phyloP scores from a whole-genome alignment of 164 flowering plant species.

The Liriodendron chinense region DNA sequence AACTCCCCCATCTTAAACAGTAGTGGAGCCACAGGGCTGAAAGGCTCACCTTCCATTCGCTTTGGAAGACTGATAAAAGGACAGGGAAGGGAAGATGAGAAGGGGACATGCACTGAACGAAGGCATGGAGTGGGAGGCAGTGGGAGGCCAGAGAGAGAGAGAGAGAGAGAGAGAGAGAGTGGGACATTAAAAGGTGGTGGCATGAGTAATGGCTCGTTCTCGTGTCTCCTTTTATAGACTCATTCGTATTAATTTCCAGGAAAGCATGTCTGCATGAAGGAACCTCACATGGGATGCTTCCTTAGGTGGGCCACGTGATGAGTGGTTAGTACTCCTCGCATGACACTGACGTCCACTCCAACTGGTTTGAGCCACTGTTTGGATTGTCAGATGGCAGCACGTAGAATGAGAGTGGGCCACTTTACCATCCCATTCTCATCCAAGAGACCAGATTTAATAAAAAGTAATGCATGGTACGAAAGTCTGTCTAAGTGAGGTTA shows the following conservation, averaged over 20 bases:
- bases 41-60: neutral
- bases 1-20: neutral
- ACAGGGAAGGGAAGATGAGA: neutral
- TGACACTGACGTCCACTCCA: neutral
- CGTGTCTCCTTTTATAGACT: constrained; percentile 2
- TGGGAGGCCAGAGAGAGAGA: too few species aligned
- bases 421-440: too few species aligned
- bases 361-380: neutral
- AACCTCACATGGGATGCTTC: constrained; percentile 14
- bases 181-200: neutral
- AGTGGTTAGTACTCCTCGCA: neutral
- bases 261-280: neutral
- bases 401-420: too few species aligned
- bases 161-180: too few species aligned
- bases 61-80: neutral
- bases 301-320: neutral
- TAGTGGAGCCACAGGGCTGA: neutral
- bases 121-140: neutral
- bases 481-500: too few species aligned
- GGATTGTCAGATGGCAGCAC: neutral
- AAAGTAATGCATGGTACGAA: too few species aligned
- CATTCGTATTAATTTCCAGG: constrained; percentile 2
- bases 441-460: too few species aligned
- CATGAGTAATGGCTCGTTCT: neutral
- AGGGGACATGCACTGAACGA: neutral